These are phyloP conservation scores for Panellus pusillus DNA, from an alignment of 768 basidiomycete species.

Conservation along the genomic window DNA sequence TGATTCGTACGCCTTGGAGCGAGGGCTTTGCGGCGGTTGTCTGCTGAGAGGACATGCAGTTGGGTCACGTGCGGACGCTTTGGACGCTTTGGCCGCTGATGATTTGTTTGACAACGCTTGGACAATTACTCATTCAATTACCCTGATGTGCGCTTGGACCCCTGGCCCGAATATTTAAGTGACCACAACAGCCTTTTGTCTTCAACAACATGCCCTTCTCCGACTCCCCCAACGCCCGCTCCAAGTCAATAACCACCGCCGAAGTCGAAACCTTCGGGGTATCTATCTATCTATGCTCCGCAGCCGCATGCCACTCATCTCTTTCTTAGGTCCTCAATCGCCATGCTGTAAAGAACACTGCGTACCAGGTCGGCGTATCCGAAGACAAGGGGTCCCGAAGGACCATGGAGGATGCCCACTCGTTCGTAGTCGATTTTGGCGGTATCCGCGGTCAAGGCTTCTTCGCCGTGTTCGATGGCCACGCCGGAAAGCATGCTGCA, in stretches of 20 bases:
- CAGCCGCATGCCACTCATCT: background rate
- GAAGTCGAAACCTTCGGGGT: constrained; percentile 75
- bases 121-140: too few relatives aligned
- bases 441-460: constrained; percentile 93
- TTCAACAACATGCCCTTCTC: constrained; percentile 10
- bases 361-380: constrained; percentile 69
- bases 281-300: constrained; percentile 34
- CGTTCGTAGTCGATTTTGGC: constrained; percentile 93
- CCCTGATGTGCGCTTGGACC: too few relatives aligned
- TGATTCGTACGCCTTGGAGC: constrained; percentile 90
- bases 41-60: constrained; percentile 90
- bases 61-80: too few relatives aligned
- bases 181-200: background rate
- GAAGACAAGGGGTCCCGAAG: constrained; percentile 90
- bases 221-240: constrained; percentile 75
- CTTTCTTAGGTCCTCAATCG: constrained; percentile 64
- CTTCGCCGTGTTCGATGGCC: constrained; percentile 98
- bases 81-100: too few relatives aligned
- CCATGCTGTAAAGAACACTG: constrained; percentile 64
- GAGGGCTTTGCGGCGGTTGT: constrained; percentile 81
- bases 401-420: constrained; percentile 97
- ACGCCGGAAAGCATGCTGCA: constrained; percentile 97
- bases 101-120: too few relatives aligned
- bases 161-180: too few relatives aligned
- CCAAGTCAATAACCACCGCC: constrained; percentile 78